Evolutionary conservation across 306 rosid species (phyloP), one percentile per base, ranked within the genome.

Genomic region (Vicia sativa): DNA sequence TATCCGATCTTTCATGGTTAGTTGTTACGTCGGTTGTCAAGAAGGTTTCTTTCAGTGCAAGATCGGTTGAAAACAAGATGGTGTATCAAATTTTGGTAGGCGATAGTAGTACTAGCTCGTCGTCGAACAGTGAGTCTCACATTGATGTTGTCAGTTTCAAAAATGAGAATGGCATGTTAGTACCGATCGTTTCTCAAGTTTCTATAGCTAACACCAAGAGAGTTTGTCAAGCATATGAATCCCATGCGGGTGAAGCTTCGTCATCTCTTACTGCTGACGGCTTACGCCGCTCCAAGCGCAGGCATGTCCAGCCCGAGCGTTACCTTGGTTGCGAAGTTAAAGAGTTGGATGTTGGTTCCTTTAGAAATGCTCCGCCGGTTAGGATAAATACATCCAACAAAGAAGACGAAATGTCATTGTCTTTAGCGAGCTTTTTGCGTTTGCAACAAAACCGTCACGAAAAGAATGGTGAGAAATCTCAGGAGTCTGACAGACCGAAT

Each of bases 241-340:
- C 45, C 12, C 25, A 3, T 49, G 88, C 67, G 62, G 82, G 65
- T 41, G 71, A 61, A 76, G 71, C 26, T 1, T 76, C 76, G 3
- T 70, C 78, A n/a, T 53, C 70, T 49, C 76, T 78, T 60, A 79
- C 67, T 60, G 62, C 70, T 54, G 68, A 68, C 25, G 89, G 80
- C 41, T 72, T 92, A 66, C 76, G 98, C 9, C 98, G 98, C 38
- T 92, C 98, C 68, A 88, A 92, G 66, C 96, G 98, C 23, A 79
- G 93, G 29, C 80, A 84, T 65, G 67, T 90, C 5, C 96, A 88
- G 42, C 98, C 98, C 7, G 96, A 87, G 50, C 93, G 98, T 16
- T 92, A 87, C 77, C 71, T 89, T 72, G 98, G 90, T 21, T 84
- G 82, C 58, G 83, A 80, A 63, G 74, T 70, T 15, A 49, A 83